Evolutionary conservation across 2,329 filamentous ascomycete species (phyloP), one percentile per base, ranked within the genome.

Genomic region (Microthyrium microscopicum): DNA sequence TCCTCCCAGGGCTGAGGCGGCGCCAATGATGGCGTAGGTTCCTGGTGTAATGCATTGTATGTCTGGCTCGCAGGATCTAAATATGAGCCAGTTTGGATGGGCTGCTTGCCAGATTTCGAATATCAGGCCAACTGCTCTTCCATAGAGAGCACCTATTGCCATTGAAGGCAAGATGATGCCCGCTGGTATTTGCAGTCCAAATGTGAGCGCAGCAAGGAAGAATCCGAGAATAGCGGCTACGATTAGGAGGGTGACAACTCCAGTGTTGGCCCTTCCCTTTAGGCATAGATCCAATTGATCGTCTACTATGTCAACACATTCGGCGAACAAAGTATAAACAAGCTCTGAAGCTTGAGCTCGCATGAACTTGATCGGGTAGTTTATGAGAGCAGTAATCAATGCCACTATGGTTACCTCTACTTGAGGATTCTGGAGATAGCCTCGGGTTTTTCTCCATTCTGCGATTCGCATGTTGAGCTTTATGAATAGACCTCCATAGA

Each of bases 351-450:
- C 73, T 51, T 95, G 87, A 3, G 84, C 79, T 39, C 89, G 78
- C 77, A 95, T 92, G 55, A 94, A 95, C 36, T 84, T 77, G 56
- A 94, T 92, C 8, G 89, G 89, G 46, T 84, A 98, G 60, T 93
- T 94, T 55, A 95, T 70, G 28, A 95, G 52, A 2, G 87, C 83
- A 2, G 85, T 93, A 16, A 93, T 50, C 26, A 85, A 60, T 4
- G 87, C 75, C 17, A 93, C 72, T n/a, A 73, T 55, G 16, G 77
- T 58, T 7, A 95, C 87, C 57, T 95, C 85, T 11, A 68, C 54
- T 19, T 94, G 62, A 2, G 89, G 85, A 4, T 70, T 70, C 26
- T 55, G 56, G 20, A 77, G 73, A 12, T 83, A 70, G 50, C 71
- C 73, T 12, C 66, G 56, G 21, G 72, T 66, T 47, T 78, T 78